phyloP scores from a whole-genome alignment of 305 asterid genomes.

The Striga hermonthica region DNA sequence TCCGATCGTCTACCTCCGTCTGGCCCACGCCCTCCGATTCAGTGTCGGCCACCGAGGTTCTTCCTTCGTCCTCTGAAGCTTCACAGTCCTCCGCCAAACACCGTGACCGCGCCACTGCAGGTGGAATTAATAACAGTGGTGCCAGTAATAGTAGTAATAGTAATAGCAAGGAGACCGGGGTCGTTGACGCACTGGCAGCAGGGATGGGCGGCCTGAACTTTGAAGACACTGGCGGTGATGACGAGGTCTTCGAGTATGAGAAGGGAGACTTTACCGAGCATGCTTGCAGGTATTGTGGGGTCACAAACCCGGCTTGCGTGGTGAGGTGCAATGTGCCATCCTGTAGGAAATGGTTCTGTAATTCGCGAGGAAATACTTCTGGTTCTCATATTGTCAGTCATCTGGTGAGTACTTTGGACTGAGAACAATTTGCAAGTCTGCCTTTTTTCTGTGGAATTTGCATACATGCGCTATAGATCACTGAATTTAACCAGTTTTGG shows the following conservation, averaged over 20 bases:
- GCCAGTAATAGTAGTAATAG: slow-evolving; percentile 34
- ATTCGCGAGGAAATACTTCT: slow-evolving; percentile 96
- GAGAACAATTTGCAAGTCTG: slow-evolving; percentile 3
- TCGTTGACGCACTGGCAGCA: slow-evolving; percentile 85
- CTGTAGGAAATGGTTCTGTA: slow-evolving; percentile 96
- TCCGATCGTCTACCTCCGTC: slow-evolving; percentile 61
- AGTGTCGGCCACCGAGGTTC: slow-evolving; percentile 42
- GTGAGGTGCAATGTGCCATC: slow-evolving; percentile 94
- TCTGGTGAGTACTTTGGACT: slow-evolving; percentile 58
- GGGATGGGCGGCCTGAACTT: slow-evolving; percentile 96
- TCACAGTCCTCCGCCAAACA: slow-evolving; percentile 49
- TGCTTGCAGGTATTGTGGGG: slow-evolving; percentile 95
- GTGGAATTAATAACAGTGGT: slow-evolving; percentile 29
- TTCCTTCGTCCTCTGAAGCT: slow-evolving; percentile 52
- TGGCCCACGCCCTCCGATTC: slow-evolving; percentile 89
- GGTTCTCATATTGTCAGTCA: slow-evolving; percentile 98
- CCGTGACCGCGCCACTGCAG: slow-evolving; percentile 37
- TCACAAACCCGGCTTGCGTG: slow-evolving; percentile 96
- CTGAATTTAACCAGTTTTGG: background rate
- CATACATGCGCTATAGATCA: background rate
- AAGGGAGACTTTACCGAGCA: slow-evolving; percentile 90
- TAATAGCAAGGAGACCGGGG: slow-evolving; percentile 63
- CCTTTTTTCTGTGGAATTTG: background rate
- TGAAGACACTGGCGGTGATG: slow-evolving; percentile 89
- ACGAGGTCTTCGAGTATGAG: slow-evolving; percentile 80